These are phyloP conservation scores for Penicillium sp. DNA, from an alignment of 2,329 filamentous ascomycete species.

Conservation along the genomic window DNA sequence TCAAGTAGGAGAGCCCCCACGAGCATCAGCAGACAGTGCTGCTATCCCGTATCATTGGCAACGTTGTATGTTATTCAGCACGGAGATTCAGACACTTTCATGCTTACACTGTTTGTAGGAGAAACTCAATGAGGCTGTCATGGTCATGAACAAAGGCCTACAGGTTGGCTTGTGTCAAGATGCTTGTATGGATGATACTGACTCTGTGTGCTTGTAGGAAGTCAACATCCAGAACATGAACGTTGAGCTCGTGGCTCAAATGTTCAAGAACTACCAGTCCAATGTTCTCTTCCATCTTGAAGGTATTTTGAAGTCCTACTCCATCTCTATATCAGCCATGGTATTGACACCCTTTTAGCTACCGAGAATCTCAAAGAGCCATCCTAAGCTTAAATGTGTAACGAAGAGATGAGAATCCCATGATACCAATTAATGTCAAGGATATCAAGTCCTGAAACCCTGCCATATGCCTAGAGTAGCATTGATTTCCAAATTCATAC, in stretches of 20 bases:
- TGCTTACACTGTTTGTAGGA: slow-evolving; percentile 60
- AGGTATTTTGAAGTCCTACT: slow-evolving; percentile 57
- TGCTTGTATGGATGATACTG: neutral
- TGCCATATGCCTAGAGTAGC: neutral
- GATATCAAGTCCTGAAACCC: neutral
- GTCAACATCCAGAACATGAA: slow-evolving; percentile 99
- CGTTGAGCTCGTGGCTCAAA: slow-evolving; percentile 93
- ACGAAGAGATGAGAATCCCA: slow-evolving; percentile 11
- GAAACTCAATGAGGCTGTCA: slow-evolving; percentile 92
- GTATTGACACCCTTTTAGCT: slow-evolving; percentile 53
- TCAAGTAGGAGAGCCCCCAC: slow-evolving; percentile 80
- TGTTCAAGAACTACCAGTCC: slow-evolving; percentile 99
- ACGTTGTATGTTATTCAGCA: slow-evolving; percentile 69
- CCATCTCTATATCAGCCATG: neutral
- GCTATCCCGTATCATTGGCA: slow-evolving; percentile 92
- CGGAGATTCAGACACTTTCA: neutral
- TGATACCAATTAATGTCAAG: slow-evolving; percentile 4
- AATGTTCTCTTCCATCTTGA: slow-evolving; percentile 97
- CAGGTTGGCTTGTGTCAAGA: slow-evolving; percentile 59
- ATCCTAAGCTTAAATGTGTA: slow-evolving; percentile 48
- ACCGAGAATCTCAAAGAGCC: slow-evolving; percentile 83
- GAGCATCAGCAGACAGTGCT: slow-evolving; percentile 96
- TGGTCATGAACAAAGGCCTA: slow-evolving; percentile 88
- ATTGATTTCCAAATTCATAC: neutral
- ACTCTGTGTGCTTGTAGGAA: slow-evolving; percentile 58